Evolutionary conservation across 495 filamentous ascomycete genomes (phyloP).

Genomic region (Xylaria venustula): DNA sequence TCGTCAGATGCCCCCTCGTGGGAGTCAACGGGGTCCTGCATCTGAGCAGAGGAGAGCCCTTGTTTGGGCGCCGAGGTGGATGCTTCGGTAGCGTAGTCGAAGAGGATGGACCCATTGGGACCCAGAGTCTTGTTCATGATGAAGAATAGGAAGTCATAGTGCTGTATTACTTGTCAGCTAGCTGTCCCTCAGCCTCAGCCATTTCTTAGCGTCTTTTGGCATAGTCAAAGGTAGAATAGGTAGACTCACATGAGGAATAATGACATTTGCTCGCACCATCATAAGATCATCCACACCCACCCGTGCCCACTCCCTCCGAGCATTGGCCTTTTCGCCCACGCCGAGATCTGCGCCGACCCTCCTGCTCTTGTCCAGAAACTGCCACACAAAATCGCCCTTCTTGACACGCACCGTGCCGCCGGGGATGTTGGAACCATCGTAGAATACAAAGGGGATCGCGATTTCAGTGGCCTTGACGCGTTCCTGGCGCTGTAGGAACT

Average conservation of each 20-base stretch:
- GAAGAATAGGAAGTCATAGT: slow-evolving; percentile 96
- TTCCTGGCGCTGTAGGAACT: slow-evolving; percentile 82
- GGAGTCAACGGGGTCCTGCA: slow-evolving; percentile 28
- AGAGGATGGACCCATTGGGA: slow-evolving; percentile 67
- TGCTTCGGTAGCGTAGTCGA: slow-evolving; percentile 59
- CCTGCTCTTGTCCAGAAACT: slow-evolving; percentile 85
- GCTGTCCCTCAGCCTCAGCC: not conserved
- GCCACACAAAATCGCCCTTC: slow-evolving; percentile 88
- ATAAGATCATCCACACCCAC: slow-evolving; percentile 96
- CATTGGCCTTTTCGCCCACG: slow-evolving; percentile 57
- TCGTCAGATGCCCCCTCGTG: slow-evolving; percentile 81
- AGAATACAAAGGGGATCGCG: slow-evolving; percentile 92
- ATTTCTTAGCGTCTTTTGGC: not conserved
- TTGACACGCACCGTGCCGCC: slow-evolving; percentile 79
- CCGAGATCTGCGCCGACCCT: slow-evolving; percentile 85
- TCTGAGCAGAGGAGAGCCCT: slow-evolving; percentile 46
- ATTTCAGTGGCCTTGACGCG: slow-evolving; percentile 88
- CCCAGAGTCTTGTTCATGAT: slow-evolving; percentile 83
- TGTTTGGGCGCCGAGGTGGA: not conserved
- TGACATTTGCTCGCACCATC: slow-evolving; percentile 86
- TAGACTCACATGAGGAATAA: slow-evolving; percentile 89
- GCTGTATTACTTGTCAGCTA: slow-evolving; percentile 50
- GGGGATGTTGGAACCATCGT: slow-evolving; percentile 95
- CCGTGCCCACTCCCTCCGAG: slow-evolving; percentile 82
- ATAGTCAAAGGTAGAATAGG: not conserved